These are phyloP conservation scores for Agrocybe chaxingu DNA, from an alignment of 768 basidiomycete genomes.

Conservation along the genomic window DNA sequence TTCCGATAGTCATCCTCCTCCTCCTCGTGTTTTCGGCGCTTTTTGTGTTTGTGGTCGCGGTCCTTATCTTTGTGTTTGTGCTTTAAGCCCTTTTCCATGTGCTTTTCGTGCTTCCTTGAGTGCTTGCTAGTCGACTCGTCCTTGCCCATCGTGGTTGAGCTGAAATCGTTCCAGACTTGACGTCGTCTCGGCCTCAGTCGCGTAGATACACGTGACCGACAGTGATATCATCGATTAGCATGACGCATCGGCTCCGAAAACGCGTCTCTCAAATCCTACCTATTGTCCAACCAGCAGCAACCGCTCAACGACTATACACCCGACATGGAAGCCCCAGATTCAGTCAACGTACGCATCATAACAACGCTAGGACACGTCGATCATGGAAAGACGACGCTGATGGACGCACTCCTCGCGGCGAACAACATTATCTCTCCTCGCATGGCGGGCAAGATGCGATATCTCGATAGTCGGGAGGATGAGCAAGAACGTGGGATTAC, in stretches of 20 bases:
- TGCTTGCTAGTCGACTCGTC: constrained; percentile 36
- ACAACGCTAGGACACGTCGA: constrained; percentile 91
- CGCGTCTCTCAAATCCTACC: not conserved
- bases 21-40: constrained; percentile 47
- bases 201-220: constrained; percentile 12
- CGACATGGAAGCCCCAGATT: constrained; percentile 33
- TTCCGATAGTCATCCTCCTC: constrained; percentile 37
- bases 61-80: constrained; percentile 21
- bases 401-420: constrained; percentile 92
- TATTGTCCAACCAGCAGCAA: constrained; percentile 1
- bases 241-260: not conserved
- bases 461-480: constrained; percentile 93
- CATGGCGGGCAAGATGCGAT: constrained; percentile 96
- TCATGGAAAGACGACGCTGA: constrained; percentile 94
- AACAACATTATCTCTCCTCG: constrained; percentile 95
- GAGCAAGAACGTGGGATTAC: constrained; percentile 98
- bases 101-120: constrained; percentile 13
- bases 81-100: constrained; percentile 36
- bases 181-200: constrained; percentile 1
- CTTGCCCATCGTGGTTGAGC: constrained; percentile 24
- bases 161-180: not conserved
- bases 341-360: constrained; percentile 65
- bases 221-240: constrained; percentile 5
- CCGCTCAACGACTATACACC: constrained; percentile 1
- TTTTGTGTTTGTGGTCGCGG: constrained; percentile 47